These are phyloP conservation scores for Sporothrix luriei DNA, from an alignment of 2,329 filamentous ascomycete genomes.

Conservation along the genomic window DNA sequence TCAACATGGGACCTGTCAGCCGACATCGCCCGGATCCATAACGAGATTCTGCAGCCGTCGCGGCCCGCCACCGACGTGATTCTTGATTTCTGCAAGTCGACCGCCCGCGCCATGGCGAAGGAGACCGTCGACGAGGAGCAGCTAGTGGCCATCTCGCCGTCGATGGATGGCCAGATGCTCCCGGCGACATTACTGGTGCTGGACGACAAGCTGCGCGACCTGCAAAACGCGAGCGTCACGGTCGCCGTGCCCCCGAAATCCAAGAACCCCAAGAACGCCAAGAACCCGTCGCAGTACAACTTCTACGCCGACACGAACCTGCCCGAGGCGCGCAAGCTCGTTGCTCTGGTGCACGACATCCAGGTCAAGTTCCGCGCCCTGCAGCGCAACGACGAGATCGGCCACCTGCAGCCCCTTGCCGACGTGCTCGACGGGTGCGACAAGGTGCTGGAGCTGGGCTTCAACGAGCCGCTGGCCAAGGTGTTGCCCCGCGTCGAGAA, in stretches of 20 bases:
- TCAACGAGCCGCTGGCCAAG: conserved; percentile 82
- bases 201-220: conserved; percentile 56
- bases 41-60: conserved; percentile 53
- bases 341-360: conserved; percentile 68
- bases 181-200: conserved; percentile 67
- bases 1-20: conserved; percentile 59
- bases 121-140: conserved; percentile 33
- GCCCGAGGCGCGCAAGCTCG: conserved; percentile 71
- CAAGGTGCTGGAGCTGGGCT: conserved; percentile 71
- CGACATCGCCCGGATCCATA: conserved; percentile 63
- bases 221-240: conserved; percentile 28
- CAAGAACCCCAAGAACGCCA: conserved; percentile 38
- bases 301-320: conserved; percentile 87
- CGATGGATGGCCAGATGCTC: conserved; percentile 59
- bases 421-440: conserved; percentile 78
- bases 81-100: conserved; percentile 49
- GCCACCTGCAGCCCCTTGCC: conserved; percentile 72
- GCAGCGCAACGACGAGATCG: conserved; percentile 65
- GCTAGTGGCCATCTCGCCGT: conserved; percentile 39
- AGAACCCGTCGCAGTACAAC: conserved; percentile 62
- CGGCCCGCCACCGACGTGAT: conserved; percentile 49
- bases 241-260: conserved; percentile 39
- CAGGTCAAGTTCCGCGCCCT: conserved; percentile 74
- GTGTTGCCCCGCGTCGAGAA: conserved; percentile 86
- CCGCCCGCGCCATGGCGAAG: conserved; percentile 47